Evolutionary conservation across 129 eudicot genomes (phyloP).

Genomic region (Flaveria ramosissima): DNA sequence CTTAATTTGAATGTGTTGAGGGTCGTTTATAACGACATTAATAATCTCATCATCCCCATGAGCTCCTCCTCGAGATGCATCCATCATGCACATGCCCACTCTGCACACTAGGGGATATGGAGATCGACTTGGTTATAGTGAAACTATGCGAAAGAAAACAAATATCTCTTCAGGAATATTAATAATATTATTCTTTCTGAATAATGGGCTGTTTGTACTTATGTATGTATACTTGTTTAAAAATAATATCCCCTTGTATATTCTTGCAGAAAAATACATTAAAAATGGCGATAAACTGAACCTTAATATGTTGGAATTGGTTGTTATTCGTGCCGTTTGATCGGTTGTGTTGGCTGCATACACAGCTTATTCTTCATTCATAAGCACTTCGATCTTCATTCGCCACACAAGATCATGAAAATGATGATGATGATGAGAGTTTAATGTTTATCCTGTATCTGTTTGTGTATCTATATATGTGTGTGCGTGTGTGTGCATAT

Average conservation of each 20-base stretch:
- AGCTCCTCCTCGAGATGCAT: conserved; percentile 64
- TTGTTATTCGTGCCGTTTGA: conserved; percentile 9
- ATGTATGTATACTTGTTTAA: not conserved
- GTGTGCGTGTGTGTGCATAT: not conserved
- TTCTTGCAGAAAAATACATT: conserved; percentile 23
- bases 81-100: conserved; percentile 61
- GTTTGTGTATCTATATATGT: not conserved
- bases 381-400: not conserved
- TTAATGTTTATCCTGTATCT: conserved; percentile 19
- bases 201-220: conserved; percentile 37
- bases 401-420: conserved; percentile 22
- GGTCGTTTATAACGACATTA: conserved; percentile 28
- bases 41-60: conserved; percentile 32
- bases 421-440: conserved; percentile 17
- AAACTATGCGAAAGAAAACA: conserved; percentile 5
- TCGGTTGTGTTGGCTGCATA: conserved; percentile 23
- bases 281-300: conserved; percentile 12
- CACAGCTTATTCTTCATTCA: conserved; percentile 20
- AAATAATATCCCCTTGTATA: conserved; percentile 29
- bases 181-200: conserved; percentile 27
- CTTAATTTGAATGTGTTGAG: conserved; percentile 30
- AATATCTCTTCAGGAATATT: not conserved
- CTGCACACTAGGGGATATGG: conserved; percentile 17
- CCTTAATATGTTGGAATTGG: conserved; percentile 46
- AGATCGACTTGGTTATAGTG: conserved; percentile 29